These are phyloP conservation scores for Populus nigra DNA, from an alignment of 345 rosid species.

Conservation along the genomic window DNA sequence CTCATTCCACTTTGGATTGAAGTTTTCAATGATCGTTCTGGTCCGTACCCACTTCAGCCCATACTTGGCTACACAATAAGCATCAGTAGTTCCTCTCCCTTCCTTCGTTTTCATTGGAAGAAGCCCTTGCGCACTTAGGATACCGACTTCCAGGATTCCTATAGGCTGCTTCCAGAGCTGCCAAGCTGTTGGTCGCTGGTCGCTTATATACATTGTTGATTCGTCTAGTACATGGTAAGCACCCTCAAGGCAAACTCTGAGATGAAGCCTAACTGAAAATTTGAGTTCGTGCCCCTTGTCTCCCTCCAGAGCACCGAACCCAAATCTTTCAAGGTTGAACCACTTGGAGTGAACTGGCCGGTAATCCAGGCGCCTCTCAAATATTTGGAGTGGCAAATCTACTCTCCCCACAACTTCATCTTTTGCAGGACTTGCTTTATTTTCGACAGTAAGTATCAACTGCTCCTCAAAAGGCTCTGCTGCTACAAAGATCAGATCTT, in stretches of 20 bases:
- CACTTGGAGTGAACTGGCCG: conserved; percentile 27
- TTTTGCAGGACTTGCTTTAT: conserved; percentile 17
- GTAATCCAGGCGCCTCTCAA: conserved; percentile 33
- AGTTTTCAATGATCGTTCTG: conserved; percentile 29
- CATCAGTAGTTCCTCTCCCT: conserved; percentile 23
- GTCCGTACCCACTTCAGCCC: conserved; percentile 35
- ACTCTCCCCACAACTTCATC: conserved; percentile 26
- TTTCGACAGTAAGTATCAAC: conserved; percentile 26
- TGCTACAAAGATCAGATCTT: conserved; percentile 32
- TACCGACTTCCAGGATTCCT: conserved; percentile 32
- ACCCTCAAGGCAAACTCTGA: conserved; percentile 34
- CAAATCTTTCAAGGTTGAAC: conserved; percentile 30
- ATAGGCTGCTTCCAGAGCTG: conserved; percentile 34
- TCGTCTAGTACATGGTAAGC: conserved; percentile 36
- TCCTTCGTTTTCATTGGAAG: conserved; percentile 28
- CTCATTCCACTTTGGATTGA: conserved; percentile 38
- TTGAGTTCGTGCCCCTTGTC: conserved; percentile 30
- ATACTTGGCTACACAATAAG: conserved; percentile 35
- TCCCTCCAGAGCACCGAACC: conserved; percentile 27
- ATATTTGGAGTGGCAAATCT: conserved; percentile 14
- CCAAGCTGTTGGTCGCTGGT: conserved; percentile 29
- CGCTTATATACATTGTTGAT: conserved; percentile 32
- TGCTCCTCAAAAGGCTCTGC: conserved; percentile 37
- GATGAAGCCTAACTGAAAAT: conserved; percentile 33
- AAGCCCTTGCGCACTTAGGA: conserved; percentile 35